These are phyloP conservation scores for Pyropia haitanensis DNA, from an alignment of 23 red algal species.

Conservation along the genomic window DNA sequence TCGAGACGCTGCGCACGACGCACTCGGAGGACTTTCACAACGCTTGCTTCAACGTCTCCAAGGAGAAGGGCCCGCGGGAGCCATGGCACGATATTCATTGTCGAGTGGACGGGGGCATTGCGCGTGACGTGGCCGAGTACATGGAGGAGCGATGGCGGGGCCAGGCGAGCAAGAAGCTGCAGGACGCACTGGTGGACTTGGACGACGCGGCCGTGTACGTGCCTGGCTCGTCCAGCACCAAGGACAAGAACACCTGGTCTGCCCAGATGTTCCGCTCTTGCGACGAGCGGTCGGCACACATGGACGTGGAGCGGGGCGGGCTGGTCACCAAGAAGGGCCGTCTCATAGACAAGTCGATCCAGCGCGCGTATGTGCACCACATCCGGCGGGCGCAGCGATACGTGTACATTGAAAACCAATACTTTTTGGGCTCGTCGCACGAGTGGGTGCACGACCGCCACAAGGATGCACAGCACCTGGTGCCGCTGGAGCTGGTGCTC, in stretches of 20 bases:
- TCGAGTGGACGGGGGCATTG: conserved; percentile 28
- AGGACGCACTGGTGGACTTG: too few relatives aligned
- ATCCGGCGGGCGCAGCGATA: conserved; percentile 40
- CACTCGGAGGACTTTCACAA: conserved; percentile 59
- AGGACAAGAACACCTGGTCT: conserved; percentile 27
- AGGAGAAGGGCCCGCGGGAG: conserved; percentile 31
- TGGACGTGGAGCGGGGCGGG: conserved; percentile 13
- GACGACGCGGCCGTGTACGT: too few relatives aligned
- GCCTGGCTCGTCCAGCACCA: too few relatives aligned
- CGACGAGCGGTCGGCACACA: conserved; percentile 48
- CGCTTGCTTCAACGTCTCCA: conserved; percentile 28
- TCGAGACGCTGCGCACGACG: conserved; percentile 11
- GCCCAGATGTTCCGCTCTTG: conserved; percentile 53
- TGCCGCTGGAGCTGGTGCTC: conserved; percentile 46
- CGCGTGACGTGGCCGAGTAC: conserved; percentile 24
- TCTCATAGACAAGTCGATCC: conserved; percentile 39
- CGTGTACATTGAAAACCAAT: conserved; percentile 64
- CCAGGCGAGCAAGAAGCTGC: conserved; percentile 13
- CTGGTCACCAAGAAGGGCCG: conserved; percentile 55
- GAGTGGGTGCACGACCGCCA: conserved; percentile 37
- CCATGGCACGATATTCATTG: conserved; percentile 63
- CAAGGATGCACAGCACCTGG: conserved; percentile 45
- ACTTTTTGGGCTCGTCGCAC: conserved; percentile 57
- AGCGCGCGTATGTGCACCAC: conserved; percentile 60
- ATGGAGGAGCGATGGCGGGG: conserved; percentile 58